Evolutionary conservation across 1,139 yeast genomes (phyloP).

Genomic region (Meyerozyma elateridarum): DNA sequence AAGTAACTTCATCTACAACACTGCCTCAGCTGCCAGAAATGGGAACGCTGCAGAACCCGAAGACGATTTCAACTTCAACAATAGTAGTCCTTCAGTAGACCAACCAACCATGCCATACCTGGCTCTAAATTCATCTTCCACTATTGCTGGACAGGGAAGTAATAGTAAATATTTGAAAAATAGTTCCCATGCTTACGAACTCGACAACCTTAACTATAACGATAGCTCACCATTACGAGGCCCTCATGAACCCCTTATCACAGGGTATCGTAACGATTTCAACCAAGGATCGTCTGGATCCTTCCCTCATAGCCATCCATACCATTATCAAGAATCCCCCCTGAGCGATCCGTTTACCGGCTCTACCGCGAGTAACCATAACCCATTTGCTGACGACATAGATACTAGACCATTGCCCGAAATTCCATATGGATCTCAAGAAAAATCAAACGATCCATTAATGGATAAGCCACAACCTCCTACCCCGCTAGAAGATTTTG

Average conservation of each 20-base stretch:
- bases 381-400: constrained; percentile 11
- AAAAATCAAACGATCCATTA: constrained; percentile 7
- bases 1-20: no score
- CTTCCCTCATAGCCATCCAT: constrained; percentile 1
- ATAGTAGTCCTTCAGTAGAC: background rate
- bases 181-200: background rate
- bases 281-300: no score
- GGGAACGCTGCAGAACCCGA: no score
- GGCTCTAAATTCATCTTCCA: constrained; percentile 1
- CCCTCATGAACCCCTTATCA: constrained; percentile 1
- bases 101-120: constrained; percentile 1
- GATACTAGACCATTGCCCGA: constrained; percentile 10
- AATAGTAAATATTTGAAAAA: no score
- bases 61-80: background rate
- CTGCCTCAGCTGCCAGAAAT: no score
- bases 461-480: constrained; percentile 15
- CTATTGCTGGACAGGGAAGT: background rate
- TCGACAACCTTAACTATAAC: background rate
- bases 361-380: constrained; percentile 2
- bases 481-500: constrained; percentile 10
- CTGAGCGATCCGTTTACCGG: no score
- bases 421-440: constrained; percentile 4
- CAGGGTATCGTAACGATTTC: background rate
- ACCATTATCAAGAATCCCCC: constrained; percentile 3
- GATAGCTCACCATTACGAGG: background rate